phyloP scores from a whole-genome alignment of 169 alveolate species.

The Plasmodium ovale region DNA sequence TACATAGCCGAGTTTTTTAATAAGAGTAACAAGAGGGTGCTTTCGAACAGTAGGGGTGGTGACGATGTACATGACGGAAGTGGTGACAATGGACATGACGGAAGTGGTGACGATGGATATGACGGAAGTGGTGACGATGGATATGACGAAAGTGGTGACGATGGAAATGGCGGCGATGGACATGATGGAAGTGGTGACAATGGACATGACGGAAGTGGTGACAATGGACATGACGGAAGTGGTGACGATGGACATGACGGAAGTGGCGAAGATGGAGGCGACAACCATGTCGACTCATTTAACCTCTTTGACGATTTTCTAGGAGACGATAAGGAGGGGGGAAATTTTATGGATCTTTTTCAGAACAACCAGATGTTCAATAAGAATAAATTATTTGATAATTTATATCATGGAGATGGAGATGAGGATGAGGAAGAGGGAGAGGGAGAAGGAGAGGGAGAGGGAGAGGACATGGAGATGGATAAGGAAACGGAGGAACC shows the following conservation, averaged over 20 bases:
- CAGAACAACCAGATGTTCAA: constrained; percentile 33
- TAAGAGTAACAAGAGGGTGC: constrained; percentile 45
- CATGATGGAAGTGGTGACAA: background rate
- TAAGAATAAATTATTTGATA: constrained; percentile 41
- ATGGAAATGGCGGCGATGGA: background rate
- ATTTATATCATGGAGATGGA: constrained; percentile 24
- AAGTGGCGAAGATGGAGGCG: background rate
- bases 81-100: background rate
- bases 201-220: background rate
- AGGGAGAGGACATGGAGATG: background rate
- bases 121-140: background rate
- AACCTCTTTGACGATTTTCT: constrained; percentile 46
- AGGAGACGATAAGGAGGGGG: constrained; percentile 41
- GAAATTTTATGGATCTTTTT: constrained; percentile 44
- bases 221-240: background rate
- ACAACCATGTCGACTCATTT: constrained; percentile 17
- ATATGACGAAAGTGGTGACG: background rate
- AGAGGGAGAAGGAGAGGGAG: constrained; percentile 44
- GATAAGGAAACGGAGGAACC: constrained; percentile 7
- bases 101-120: background rate
- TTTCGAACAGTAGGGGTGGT: constrained; percentile 20
- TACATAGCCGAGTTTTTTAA: constrained; percentile 53
- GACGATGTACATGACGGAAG: background rate
- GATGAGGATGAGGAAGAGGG: constrained; percentile 35
- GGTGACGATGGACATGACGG: background rate